Base-by-base conservation (phyloP, 2,329 filamentous ascomycete genomes). In the Cordyceps cicadae region DNA sequence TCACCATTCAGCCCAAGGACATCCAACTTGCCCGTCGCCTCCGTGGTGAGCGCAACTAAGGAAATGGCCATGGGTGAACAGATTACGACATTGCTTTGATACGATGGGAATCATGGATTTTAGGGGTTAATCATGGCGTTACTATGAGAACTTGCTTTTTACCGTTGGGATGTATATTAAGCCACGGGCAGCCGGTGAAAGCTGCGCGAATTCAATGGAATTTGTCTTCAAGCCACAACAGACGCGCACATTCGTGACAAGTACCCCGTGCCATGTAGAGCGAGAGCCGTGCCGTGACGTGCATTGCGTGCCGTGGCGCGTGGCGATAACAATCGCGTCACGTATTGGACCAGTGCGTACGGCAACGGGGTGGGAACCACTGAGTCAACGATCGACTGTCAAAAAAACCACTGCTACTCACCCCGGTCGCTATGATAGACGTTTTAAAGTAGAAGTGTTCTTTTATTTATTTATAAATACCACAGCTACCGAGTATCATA, bases 1-100 rank as follows among this genome's bases (percentile, higher is more conserved):
- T 97, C 74, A 97, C 93, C 73, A 97, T 97, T 79, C 93, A 93
- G 79, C 87, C 87, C 67, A 97, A 97, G 84, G 93, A 97, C 71
- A 97, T 97, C 75, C 93, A 97, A 81, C 87, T 97, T 55, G 92
- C 93, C 72, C 89, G 94, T 69, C 90, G 94, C 72, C 90, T 99
- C 74, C 90, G 94, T 72, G 94, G 94, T 68, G 92, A 94, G 83
- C 88, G 90, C 77, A 92, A 90, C 82, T 93, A 86, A 85, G 39
- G 34, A 77, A 64, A 63, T 54, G 29, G 59, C 48, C 1, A 21
- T 19, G 62, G 56, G 45, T 67, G 70, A 71, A 70, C 69, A 71
- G 71, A 68, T 77, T 68, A 78, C 70, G 75, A 76, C 69, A 72
- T 73, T 72, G 68, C 66, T 74, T 75, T 74, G 68, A 69, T 63